Evolutionary conservation across 805 yeast species (phyloP).

Genomic region (Starmerella sirachaensis): DNA sequence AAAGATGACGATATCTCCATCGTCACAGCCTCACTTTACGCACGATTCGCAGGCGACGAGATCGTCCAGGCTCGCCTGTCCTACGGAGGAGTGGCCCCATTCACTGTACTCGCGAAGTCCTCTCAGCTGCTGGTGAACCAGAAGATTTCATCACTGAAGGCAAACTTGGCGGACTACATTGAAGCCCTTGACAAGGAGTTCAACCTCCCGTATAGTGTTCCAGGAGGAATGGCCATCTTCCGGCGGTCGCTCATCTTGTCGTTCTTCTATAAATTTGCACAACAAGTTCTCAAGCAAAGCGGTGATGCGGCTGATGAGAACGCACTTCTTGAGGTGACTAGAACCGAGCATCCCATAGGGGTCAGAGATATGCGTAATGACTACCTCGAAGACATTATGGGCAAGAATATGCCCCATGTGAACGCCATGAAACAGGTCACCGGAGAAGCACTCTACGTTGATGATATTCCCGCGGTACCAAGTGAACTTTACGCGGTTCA

Average conservation of each 20-base stretch:
- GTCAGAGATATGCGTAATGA: constrained; percentile 32
- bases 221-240: constrained; percentile 41
- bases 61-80: constrained; percentile 28
- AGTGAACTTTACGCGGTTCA: constrained; percentile 36
- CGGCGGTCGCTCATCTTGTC: constrained; percentile 36
- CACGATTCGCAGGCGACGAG: constrained; percentile 14
- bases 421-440: constrained; percentile 37
- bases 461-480: constrained; percentile 35
- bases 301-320: constrained; percentile 24
- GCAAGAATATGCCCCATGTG: constrained; percentile 35
- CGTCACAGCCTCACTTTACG: constrained; percentile 34
- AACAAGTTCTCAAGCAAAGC: constrained; percentile 23
- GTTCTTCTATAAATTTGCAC: constrained; percentile 37
- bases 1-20: constrained; percentile 42
- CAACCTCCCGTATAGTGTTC: constrained; percentile 34
- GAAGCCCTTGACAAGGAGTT: constrained; percentile 30
- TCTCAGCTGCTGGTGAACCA: constrained; percentile 25
- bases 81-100: constrained; percentile 41
- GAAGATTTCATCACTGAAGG: constrained; percentile 13
- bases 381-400: constrained; percentile 31
- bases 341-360: constrained; percentile 29
- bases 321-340: constrained; percentile 29
- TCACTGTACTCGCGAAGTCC: constrained; percentile 33
- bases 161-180: constrained; percentile 4
- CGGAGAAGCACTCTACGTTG: constrained; percentile 39